Evolutionary conservation across 1,284 basidiomycete genomes (phyloP), one percentile per base, ranked within the genome.

Genomic region (Ustilago tritici): DNA sequence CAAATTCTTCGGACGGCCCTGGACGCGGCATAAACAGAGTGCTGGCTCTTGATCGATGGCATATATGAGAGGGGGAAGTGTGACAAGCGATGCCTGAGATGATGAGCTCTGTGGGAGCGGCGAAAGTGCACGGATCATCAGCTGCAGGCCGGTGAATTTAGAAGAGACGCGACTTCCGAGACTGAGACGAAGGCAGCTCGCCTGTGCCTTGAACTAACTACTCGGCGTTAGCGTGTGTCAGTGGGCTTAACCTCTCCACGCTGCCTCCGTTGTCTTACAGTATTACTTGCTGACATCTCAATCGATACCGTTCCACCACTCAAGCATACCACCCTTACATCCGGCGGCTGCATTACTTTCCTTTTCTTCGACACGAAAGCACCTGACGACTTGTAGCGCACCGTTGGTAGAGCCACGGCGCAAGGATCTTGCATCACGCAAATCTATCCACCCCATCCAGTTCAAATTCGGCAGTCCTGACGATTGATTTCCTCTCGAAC

Each of bases 201-300:
- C 32, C 36, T n/a, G 34, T 54, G 53, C 14, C 53, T 32, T 28
- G 23, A 14, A 32, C 9, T 32, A 1, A 10, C 28, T 50, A 32
- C 31, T 28, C 49, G 49, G 49, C 49, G 49, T 31, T 50, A 50
- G 49, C 49, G 49, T 50, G 49, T 28, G 49, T 50, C 49, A 50
- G 49, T 50, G 49, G 49, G 49, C 49, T 50, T 11, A 15, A 32
- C 23, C 10, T 31, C 31, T 7, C 49, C 31, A 23, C 34, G 23
- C 23, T 28, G 23, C 49, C 49, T 14, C 49, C 5, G 41, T 38
- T 4, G 36, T 38, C 41, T 46, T 46, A 28, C 3, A 28, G 23
- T 28, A 28, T 28, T 28, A 11, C 9, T 32, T 50, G 49, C 23
- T 50, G 23, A 50, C 49, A 32, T 28, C 31, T 32, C 15, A 12